phyloP scores from a whole-genome alignment of 352 stramenopile genomes.

The Phytophthora nicotianae region DNA sequence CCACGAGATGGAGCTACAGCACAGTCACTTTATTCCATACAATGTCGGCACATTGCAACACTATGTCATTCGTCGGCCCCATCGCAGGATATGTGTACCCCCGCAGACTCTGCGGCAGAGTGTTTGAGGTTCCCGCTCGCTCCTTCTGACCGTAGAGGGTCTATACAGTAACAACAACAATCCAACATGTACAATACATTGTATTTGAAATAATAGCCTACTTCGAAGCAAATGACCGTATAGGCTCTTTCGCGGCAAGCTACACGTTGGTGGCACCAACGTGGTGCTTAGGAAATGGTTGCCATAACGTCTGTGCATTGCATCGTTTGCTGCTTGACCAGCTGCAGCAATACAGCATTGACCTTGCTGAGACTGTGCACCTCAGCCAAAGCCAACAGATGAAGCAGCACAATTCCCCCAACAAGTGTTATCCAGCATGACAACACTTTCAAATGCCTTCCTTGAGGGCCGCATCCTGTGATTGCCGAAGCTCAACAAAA shows the following conservation, averaged over 20 bases:
- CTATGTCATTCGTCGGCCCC: not conserved
- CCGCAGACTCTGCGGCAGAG: not conserved
- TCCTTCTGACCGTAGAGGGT: not conserved
- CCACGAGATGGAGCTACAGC: too few species aligned
- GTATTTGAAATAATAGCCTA: too few species aligned
- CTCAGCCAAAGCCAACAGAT: not conserved
- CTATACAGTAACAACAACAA: not conserved
- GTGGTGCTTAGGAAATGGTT: conserved; percentile 4
- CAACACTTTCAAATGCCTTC: conserved; percentile 11
- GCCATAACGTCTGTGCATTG: not conserved
- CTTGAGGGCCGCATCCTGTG: not conserved
- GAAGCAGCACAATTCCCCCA: not conserved
- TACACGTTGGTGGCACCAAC: not conserved
- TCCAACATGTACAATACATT: not conserved
- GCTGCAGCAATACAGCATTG: not conserved
- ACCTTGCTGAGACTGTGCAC: conserved; percentile 3
- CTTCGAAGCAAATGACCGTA: too few species aligned
- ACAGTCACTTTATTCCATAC: too few species aligned
- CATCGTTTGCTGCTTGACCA: not conserved
- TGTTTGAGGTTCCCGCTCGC: not conserved
- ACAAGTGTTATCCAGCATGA: conserved; percentile 10
- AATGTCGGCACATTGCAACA: not conserved
- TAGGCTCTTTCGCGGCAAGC: not conserved
- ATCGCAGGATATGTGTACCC: conserved; percentile 14
- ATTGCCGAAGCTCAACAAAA: conserved; percentile 10